Evolutionary conservation across 2,329 filamentous ascomycete genomes (phyloP), one percentile per base, ranked within the genome.

Genomic region (Aureobasidium lini): DNA sequence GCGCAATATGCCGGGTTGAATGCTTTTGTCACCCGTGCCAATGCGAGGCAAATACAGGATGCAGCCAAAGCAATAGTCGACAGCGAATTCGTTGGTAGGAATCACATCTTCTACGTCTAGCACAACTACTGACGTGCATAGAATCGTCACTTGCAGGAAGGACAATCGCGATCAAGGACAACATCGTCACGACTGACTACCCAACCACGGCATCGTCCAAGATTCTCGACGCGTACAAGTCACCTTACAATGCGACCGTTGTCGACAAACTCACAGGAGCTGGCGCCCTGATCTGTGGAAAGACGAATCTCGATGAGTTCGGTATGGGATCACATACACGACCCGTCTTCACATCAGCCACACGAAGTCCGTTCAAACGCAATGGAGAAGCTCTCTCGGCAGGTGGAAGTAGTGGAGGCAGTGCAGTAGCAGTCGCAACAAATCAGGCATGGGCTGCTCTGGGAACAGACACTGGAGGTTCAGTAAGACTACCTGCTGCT

Each of bases 241-340:
- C 88, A 62, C 89, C 92, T 4, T 93, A 88, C 72, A 84, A 92
- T 70, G 90, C 93, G 16, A 93, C 89, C 8, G 85, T 96, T 16
- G 84, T 95, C 36, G 75, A 79, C 54, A 82, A 86, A 66, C 79
- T 96, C 36, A 81, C 82, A 59, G 70, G 76, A 31, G 79, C 81
- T 5, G 88, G 87, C 43, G 85, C 84, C 6, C 71, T 81, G 6
- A 71, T 93, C 1, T 79, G 85, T 1, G 88, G 87, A 6, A 96
- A 96, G 73, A 92, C 90, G 2, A 96, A 95, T 70, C 85, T 97
- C 79, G 94, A 97, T 74, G 94, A 95, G 70, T 96, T 96, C 70
- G 91, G 92, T 31, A 96, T 96, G 92, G 91, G 91, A 2, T 95
- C 90, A 8, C 87, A 96, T 69, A 88, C 86, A 1, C 81, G 79